Evolutionary conservation across 2,329 filamentous ascomycete genomes (phyloP), one percentile per base, ranked within the genome.

Genomic region (Colletotrichum orbiculare): DNA sequence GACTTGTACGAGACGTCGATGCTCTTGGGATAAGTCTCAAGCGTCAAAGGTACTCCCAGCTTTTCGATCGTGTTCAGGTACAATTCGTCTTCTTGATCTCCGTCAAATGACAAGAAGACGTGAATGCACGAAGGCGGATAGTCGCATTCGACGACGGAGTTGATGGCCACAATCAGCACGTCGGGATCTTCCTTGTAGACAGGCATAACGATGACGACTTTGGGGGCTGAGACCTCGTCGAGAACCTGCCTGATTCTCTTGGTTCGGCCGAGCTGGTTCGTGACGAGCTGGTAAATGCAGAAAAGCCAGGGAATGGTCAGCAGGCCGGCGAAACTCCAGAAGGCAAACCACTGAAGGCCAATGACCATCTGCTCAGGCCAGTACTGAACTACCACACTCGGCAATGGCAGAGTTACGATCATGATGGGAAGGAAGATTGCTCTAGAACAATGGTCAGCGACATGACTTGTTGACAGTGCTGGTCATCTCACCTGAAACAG

Each of bases 151-250:
- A 97, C 93, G 39, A 98, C 90, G 0, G 95, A 97, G 78, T 97
- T 90, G 71, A 97, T 85, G 5, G 95, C 96, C 50, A 91, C 91
- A 60, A 97, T 83, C 50, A 98, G 84, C 11, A 97, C 85, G 1
- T 92, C 91, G 0, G 93, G 92, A 37, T 94, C 89, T 74, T 98
- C 96, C 73, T 96, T 93, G 81, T 97, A 98, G 73, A 94, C 96
- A 5, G 95, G 96, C 94, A 98, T 97, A 64, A 98, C 91, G 66
- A 98, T 91, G 68, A 97, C 93, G 13, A 97, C 91, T 78, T 98
- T 98, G 2, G 95, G 96, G 0, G 96, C 94, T 1, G 90, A 94
- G 3, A 87, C 81, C 74, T 96, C 93, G 75, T 97, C 93, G 54
- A 97, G 85, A 0, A 93, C 88, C 68, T 92, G 87, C 75, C 96